These are phyloP conservation scores for Fusarium agapanthi DNA, from an alignment of 2,329 filamentous ascomycete species.

Conservation along the genomic window DNA sequence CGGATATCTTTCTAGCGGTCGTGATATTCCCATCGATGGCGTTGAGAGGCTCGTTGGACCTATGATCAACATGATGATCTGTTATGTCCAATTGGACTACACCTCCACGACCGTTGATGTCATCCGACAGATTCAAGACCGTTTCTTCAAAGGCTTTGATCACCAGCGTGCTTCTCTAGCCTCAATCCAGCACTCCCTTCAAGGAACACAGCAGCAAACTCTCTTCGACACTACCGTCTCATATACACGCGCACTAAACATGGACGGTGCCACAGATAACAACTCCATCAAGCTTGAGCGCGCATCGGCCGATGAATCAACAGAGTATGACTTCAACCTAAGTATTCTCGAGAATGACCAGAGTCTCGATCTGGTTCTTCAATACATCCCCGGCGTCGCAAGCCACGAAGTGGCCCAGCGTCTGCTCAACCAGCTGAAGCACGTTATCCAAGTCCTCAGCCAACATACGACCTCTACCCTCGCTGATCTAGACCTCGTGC, in stretches of 20 bases:
- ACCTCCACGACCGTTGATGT: not conserved
- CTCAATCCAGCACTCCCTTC: not conserved
- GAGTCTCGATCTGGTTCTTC: not conserved
- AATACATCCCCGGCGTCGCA: not conserved
- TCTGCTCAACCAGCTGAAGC: not conserved
- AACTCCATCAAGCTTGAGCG: not conserved
- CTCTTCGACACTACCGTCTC: not conserved
- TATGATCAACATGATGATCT: not conserved
- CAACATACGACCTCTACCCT: not conserved
- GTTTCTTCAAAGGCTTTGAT: not conserved
- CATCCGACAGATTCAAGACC: not conserved
- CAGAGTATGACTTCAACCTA: not conserved
- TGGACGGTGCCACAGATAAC: rapidly evolving
- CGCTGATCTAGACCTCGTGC: not conserved
- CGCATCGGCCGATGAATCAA: not conserved
- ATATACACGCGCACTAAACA: not conserved
- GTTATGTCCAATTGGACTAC: not conserved
- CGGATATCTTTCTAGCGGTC: not conserved
- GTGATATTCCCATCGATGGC: not conserved
- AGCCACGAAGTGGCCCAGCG: not conserved
- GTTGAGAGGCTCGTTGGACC: not conserved
- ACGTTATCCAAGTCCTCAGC: not conserved
- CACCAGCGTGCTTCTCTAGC: not conserved
- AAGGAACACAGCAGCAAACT: not conserved
- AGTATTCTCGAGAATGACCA: not conserved